A percentile compares a stretch with the other conserved stretches of the same genome.
These are phyloP conservation scores for Dothistroma septosporum DNA, from an alignment of 2,329 filamentous ascomycete species.

Conservation along the genomic window DNA sequence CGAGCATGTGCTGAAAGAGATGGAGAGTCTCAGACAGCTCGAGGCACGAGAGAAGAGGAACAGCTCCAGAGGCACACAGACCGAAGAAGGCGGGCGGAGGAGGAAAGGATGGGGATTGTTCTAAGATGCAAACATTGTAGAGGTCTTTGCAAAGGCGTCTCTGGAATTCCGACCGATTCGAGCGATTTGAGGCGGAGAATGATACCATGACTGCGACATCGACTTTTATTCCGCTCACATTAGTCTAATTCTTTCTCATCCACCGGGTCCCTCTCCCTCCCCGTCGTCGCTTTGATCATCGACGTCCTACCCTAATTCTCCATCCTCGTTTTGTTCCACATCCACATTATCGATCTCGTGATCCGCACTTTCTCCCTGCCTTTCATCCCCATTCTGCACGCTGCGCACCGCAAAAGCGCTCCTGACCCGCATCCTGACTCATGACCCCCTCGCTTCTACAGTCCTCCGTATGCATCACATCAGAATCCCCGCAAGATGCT, in stretches of 20 bases:
- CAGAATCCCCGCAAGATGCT: neutral
- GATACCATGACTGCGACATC: conserved; percentile 12
- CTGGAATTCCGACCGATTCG: neutral
- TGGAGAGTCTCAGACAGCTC: conserved; percentile 81
- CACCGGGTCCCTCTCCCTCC: neutral
- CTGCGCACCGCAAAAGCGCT: neutral
- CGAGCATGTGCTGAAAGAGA: conserved; percentile 90
- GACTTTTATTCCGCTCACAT: neutral
- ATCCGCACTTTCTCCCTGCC: neutral
- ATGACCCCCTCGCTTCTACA: neutral
- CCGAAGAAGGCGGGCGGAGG: conserved; percentile 27
- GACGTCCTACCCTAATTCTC: too few relatives aligned
- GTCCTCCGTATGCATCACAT: neutral
- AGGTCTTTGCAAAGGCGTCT: neutral
- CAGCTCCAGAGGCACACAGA: conserved; percentile 36
- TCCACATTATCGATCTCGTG: too few relatives aligned
- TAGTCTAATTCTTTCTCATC: neutral
- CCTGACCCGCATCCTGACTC: neutral
- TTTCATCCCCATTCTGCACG: neutral
- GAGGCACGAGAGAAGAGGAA: conserved; percentile 67
- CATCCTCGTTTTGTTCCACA: too few relatives aligned
- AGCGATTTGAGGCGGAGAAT: conserved; percentile 13
- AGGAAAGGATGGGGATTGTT: conserved; percentile 36
- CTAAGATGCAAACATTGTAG: conserved; percentile 1
- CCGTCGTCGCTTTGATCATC: neutral